These are phyloP conservation scores for Lodderomyces orthopsilosis DNA, from an alignment of 1,139 yeast species.

Conservation along the genomic window DNA sequence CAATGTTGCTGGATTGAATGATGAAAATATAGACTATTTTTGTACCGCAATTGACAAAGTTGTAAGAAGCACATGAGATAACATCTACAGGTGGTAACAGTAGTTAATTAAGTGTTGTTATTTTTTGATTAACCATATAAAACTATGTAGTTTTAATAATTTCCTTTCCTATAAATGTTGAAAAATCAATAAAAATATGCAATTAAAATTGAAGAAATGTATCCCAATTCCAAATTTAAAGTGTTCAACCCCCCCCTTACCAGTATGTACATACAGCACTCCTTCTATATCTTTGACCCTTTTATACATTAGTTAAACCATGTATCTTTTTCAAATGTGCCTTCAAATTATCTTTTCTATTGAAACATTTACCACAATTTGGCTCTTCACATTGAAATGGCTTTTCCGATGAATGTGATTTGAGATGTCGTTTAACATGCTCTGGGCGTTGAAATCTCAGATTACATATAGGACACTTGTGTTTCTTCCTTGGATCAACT, in stretches of 20 bases:
- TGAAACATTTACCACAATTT: slow-evolving; percentile 77
- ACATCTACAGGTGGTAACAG: not conserved
- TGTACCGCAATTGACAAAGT: slow-evolving; percentile 36
- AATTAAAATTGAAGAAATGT: not conserved
- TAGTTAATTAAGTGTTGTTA: too few species aligned
- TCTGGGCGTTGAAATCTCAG: slow-evolving; percentile 84
- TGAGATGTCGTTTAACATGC: slow-evolving; percentile 86
- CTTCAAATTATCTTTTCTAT: slow-evolving; percentile 63
- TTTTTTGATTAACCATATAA: not conserved
- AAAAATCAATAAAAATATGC: not conserved
- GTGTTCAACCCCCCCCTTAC: too few species aligned
- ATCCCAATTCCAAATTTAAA: not conserved
- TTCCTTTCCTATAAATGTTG: not conserved
- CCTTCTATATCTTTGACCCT: not conserved
- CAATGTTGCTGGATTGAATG: slow-evolving; percentile 44
- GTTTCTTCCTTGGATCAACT: slow-evolving; percentile 58
- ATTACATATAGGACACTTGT: slow-evolving; percentile 75
- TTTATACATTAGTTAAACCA: slow-evolving; percentile 12
- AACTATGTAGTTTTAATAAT: too few species aligned
- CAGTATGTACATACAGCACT: too few species aligned
- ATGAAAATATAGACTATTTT: slow-evolving; percentile 33
- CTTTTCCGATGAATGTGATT: slow-evolving; percentile 83
- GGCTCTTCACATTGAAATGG: slow-evolving; percentile 75
- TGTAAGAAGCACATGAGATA: slow-evolving; percentile 22
- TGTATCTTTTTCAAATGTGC: slow-evolving; percentile 71